phyloP scores from a whole-genome alignment of 352 stramenopile species.

The Thraustochytrium sp. region DNA sequence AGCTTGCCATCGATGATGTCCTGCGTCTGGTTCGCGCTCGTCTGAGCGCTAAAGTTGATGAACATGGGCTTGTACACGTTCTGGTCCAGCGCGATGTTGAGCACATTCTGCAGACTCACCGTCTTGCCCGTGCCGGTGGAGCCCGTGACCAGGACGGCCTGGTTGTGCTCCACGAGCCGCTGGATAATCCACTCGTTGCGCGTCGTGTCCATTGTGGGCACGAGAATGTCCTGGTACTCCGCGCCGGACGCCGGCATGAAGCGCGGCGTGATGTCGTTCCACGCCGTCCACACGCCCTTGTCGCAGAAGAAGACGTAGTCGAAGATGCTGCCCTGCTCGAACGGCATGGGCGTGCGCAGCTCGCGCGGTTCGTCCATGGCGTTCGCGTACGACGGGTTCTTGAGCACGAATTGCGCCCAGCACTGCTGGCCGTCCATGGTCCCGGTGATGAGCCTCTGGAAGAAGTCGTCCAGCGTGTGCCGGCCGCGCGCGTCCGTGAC shows the following conservation, averaged over 20 bases:
- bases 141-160: slow-evolving; percentile 80
- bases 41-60: slow-evolving; percentile 88
- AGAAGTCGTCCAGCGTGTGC: slow-evolving; percentile 62
- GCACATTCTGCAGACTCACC: slow-evolving; percentile 81
- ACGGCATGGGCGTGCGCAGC: slow-evolving; percentile 15
- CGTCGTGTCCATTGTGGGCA: slow-evolving; percentile 87
- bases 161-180: slow-evolving; percentile 64
- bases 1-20: slow-evolving; percentile 90
- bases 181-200: slow-evolving; percentile 86
- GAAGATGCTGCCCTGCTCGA: slow-evolving; percentile 41
- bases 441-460: slow-evolving; percentile 62
- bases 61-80: slow-evolving; percentile 78
- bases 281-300: slow-evolving; percentile 31
- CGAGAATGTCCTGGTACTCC: slow-evolving; percentile 84
- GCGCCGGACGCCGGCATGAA: slow-evolving; percentile 65
- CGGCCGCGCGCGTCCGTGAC: slow-evolving; percentile 78
- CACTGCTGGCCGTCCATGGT: slow-evolving; percentile 57
- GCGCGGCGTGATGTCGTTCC: slow-evolving; percentile 34
- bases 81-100: slow-evolving; percentile 72
- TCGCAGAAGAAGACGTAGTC: slow-evolving; percentile 45
- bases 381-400: slow-evolving; percentile 42
- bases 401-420: slow-evolving; percentile 40
- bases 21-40: slow-evolving; percentile 83
- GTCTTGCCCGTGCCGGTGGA: slow-evolving; percentile 89
- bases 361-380: slow-evolving; percentile 23